Conservation (phyloP, 352 stramenopile genomes). For the Paralagenidium karlingii region DNA sequence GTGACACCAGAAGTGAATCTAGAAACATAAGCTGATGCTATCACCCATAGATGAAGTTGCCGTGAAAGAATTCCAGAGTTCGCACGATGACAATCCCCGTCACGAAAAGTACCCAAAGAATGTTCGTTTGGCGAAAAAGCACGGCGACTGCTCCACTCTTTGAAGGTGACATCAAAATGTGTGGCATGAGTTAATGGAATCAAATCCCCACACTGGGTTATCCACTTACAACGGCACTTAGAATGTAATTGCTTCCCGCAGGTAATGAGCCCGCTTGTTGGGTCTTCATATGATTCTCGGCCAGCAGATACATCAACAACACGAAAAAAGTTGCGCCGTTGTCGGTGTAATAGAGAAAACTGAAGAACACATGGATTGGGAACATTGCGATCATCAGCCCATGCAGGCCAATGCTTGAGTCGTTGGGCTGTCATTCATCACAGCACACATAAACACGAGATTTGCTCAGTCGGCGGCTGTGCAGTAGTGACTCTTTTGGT, state of each 20-base stretch:
- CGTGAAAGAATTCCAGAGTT: constrained; percentile 48
- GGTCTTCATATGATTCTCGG: no score
- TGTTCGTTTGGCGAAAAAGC: constrained; percentile 86
- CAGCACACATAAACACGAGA: background rate
- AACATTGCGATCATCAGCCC: constrained; percentile 61
- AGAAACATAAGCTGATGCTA: background rate
- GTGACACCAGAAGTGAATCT: background rate
- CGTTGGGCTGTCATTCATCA: constrained; percentile 17
- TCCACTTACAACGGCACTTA: constrained; percentile 43
- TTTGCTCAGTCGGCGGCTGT: background rate
- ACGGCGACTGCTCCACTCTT: constrained; percentile 64
- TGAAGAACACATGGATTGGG: constrained; percentile 79
- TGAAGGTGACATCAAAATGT: background rate
- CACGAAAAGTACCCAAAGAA: constrained; percentile 84
- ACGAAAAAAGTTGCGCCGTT: constrained; percentile 78
- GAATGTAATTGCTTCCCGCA: constrained; percentile 21
- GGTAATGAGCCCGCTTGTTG: no score
- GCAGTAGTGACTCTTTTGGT: background rate
- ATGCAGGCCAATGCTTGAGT: constrained; percentile 42
- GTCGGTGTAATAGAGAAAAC: constrained; percentile 87
- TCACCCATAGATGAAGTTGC: constrained; percentile 62
- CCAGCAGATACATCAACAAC: constrained; percentile 66
- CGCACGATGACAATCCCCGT: constrained; percentile 58
- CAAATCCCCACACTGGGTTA: background rate
- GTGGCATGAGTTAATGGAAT: background rate